Evolutionary conservation across 164 flowering plant species (phyloP), one percentile per base, ranked within the genome.

Genomic region (Buxus sempervirens): DNA sequence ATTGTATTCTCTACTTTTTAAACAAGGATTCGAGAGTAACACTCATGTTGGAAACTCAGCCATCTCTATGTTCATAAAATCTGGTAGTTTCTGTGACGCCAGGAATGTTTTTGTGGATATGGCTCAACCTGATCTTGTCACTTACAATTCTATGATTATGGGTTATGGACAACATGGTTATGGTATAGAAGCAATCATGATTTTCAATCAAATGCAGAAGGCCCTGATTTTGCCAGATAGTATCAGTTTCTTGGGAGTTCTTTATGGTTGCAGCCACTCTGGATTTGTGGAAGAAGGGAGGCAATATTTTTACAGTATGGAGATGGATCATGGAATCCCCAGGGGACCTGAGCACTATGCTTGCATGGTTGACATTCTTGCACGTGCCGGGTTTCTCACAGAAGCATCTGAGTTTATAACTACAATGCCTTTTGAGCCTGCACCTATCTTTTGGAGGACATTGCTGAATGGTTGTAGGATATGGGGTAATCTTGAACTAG

Each of bases 381-480:
- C 72, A 42, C 75, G 75, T 55, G 68, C 78, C n/a, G 72, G 75
- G 19, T 60, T 63, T 12, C 59, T 72, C 24, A 76, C 64, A 54
- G 72, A 76, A 69, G 78, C 78, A 59, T 36, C 23, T 23, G 21
- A 48, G 41, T 14, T 72, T 16, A 68, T 76, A 62, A 8, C 20
- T 28, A n/a, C 64, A 45, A 76, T 76, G 73, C 76, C 76, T 51
- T 76, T 76, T 68, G 64, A 64, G 55, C 73, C 70, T 0, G 28
- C 12, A 15, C 18, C 67, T 22, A 49, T 68, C 60, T 64, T 64
- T 41, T 80, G 80, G 83, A 75, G 75, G 71, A 75, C 66, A 55
- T 59, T 80, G 65, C 63, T 77, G 58, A 77, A 68, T 62, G 83
- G 77, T 23, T 77, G 79, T 60, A 75, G 75, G 67, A 73, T 75